Percentiles rank a stretch among this genome's conserved stretches.
These are phyloP conservation scores for Eleusine indica DNA, from an alignment of 176 grass and related monocot species.

Conservation along the genomic window DNA sequence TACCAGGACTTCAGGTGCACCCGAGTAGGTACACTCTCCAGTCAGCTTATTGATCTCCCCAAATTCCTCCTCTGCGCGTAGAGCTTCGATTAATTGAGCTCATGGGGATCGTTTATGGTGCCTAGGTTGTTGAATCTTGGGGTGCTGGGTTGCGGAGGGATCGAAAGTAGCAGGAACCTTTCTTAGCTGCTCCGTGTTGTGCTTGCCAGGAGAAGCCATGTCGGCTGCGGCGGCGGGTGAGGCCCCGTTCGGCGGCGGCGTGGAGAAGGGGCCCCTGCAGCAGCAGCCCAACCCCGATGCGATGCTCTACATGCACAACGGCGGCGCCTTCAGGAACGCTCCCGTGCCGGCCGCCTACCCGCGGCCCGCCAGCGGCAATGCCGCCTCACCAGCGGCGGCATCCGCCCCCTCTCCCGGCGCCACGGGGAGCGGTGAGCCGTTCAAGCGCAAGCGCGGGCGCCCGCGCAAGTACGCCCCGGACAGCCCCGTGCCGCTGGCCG, in stretches of 20 bases:
- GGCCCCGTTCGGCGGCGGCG: conserved; percentile 29
- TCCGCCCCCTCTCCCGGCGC: background rate
- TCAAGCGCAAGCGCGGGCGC: conserved; percentile 62
- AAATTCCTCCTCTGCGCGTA: background rate
- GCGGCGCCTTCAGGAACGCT: conserved; percentile 35
- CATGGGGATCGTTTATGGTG: background rate
- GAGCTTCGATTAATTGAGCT: background rate
- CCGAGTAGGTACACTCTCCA: conserved; percentile 2
- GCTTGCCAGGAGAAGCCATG: conserved; percentile 40
- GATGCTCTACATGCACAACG: conserved; percentile 37
- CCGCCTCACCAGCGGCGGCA: background rate
- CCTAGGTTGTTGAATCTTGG: background rate
- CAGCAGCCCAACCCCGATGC: conserved; percentile 29
- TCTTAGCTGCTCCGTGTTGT: background rate
- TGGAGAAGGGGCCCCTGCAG: conserved; percentile 42
- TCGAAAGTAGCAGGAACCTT: background rate
- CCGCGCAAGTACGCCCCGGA: conserved; percentile 58
- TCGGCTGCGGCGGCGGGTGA: conserved; percentile 36
- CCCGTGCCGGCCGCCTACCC: conserved; percentile 8
- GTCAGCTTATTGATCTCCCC: conserved; percentile 21
- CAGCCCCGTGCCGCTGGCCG: conserved; percentile 33
- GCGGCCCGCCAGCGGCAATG: conserved; percentile 12
- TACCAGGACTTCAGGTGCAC: background rate
- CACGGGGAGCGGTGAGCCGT: conserved; percentile 4
- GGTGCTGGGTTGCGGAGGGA: background rate